Evolutionary conservation across 176 grass and related monocot species (phyloP).

Genomic region (Panicum miliaceum): DNA sequence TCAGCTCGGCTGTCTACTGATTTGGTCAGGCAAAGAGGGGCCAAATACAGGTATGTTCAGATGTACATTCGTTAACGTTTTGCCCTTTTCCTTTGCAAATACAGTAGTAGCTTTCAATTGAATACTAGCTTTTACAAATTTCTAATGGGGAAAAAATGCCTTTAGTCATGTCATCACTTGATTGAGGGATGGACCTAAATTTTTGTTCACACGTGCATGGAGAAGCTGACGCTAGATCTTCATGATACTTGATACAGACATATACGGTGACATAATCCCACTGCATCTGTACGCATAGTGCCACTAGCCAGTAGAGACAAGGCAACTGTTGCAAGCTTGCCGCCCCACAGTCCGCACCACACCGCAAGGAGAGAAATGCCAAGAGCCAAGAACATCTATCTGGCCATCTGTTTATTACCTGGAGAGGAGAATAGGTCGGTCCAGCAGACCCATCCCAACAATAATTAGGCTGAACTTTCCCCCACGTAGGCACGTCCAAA

Average conservation of each 20-base stretch:
- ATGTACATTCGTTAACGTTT: background rate
- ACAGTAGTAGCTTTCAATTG: too few species aligned
- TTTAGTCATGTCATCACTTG: background rate
- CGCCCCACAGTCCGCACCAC: constrained; percentile 19
- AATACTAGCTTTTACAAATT: background rate
- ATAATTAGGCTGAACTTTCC: constrained; percentile 27
- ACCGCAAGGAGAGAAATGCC: background rate
- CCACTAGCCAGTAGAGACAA: constrained; percentile 9
- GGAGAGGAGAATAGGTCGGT: constrained; percentile 36
- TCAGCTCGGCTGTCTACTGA: constrained; percentile 18
- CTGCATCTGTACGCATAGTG: background rate
- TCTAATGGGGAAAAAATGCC: background rate
- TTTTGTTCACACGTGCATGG: background rate
- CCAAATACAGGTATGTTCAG: background rate
- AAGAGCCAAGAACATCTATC: constrained; percentile 2
- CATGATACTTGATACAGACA: background rate
- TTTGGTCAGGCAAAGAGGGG: background rate
- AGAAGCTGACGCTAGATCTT: constrained; percentile 15
- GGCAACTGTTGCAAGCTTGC: background rate
- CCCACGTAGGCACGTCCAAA: constrained; percentile 33
- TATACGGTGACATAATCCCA: background rate
- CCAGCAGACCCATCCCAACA: constrained; percentile 2
- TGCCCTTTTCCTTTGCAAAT: background rate
- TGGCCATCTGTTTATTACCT: constrained; percentile 22
- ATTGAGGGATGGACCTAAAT: background rate